Conservation (phyloP, 768 basidiomycete species). For the Cystofilobasidium capitatum region DNA sequence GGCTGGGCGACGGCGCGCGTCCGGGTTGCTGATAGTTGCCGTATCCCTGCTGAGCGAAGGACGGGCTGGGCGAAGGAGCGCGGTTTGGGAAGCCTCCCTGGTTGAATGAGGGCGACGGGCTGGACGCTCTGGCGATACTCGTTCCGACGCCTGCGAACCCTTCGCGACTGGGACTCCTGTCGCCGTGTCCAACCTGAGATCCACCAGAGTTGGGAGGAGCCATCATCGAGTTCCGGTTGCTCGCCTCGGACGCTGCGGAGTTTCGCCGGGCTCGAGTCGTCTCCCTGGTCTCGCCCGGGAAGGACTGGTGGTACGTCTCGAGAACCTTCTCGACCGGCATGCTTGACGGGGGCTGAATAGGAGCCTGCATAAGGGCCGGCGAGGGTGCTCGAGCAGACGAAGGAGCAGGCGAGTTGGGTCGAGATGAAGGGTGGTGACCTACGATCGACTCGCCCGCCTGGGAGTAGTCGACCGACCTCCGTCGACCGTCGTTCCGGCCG, state of each 20-base stretch:
- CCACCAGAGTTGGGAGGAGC: no score
- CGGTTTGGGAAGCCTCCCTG: neutral
- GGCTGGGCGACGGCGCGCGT: conserved; percentile 11
- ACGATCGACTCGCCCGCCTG: conserved; percentile 68
- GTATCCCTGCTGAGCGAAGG: no score
- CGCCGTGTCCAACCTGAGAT: conserved; percentile 63
- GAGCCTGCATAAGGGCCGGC: conserved; percentile 60
- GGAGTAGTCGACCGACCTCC: conserved; percentile 52
- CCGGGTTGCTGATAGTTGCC: no score
- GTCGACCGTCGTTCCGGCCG: conserved; percentile 8
- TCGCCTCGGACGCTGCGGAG: conserved; percentile 28
- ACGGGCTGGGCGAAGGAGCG: no score
- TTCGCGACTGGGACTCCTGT: conserved; percentile 44
- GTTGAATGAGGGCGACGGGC: neutral
- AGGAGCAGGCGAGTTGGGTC: conserved; percentile 58
- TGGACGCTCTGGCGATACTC: neutral
- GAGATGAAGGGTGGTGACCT: conserved; percentile 64
- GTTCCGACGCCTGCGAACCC: conserved; percentile 28
- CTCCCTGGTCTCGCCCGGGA: conserved; percentile 66
- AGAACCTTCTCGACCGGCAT: conserved; percentile 64
- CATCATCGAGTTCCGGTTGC: conserved; percentile 45
- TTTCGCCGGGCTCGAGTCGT: neutral
- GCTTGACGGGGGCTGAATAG: conserved; percentile 33
- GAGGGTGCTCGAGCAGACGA: conserved; percentile 47
- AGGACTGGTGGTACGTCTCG: conserved; percentile 65